Base-by-base conservation (phyloP, 2,329 filamentous ascomycete genomes). In the Sclerotinia glacialis region DNA sequence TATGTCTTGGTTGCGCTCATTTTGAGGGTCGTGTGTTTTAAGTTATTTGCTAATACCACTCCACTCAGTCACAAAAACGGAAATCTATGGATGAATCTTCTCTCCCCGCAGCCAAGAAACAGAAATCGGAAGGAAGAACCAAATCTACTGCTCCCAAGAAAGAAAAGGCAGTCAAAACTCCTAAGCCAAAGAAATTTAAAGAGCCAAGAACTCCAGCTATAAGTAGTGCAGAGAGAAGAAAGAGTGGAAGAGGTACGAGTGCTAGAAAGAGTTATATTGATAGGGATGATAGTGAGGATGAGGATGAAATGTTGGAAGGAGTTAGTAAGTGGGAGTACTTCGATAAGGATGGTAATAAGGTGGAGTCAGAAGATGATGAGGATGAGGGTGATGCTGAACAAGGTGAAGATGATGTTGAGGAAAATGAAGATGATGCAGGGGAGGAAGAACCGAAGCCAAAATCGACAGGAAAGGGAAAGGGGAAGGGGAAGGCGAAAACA, bases 211-310 rank as follows among this genome's bases (percentile, higher is more conserved):
- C 68, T 50, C 65, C 69, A 8, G 69, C 64, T 11, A 54, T 67
- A 12, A 70, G 67, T 16, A 71, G 72, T 28, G 68, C 69, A 2
- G 74, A 78, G 59, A 70, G 78, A 37, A 73, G 78, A 64, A 72
- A 73, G 54, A 79, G 77, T 66, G 77, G 76, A 23, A 72, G 78
- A 68, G 77, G 70, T 73, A 78, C 69, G 71, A 81, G 71, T 76
- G 76, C 67, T 26, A 72, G 68, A n/a, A 77, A 75, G 67, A 74
- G 67, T 14, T 79, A 79, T 67, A 73, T 70, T 18, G 78, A 79
- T 65, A 70, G 75, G 46, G 78, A 78, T 63, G 78, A 79, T 58
- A 79, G 75, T 49, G 81, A 78, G 50, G 80, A 78, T 56, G 77
- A 77, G 44, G 74, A 77, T 67, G 78, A 78, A 66, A 78, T 78